These are phyloP conservation scores for Colletotrichum destructivum DNA, from an alignment of 2,329 filamentous ascomycete species.

Conservation along the genomic window DNA sequence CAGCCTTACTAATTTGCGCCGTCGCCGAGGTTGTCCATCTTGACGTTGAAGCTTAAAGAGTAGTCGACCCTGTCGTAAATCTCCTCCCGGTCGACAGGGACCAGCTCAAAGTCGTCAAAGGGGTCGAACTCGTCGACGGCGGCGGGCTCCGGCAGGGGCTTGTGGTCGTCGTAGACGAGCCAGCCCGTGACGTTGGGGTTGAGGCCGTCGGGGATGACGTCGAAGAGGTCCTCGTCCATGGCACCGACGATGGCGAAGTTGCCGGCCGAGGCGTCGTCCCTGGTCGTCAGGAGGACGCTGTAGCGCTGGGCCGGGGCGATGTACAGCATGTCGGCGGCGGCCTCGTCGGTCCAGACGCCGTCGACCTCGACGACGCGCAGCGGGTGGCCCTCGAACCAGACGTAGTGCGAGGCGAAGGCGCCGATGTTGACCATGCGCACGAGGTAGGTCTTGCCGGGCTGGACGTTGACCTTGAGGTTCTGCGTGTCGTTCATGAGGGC, in stretches of 20 bases:
- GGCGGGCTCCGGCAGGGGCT: conserved; percentile 53
- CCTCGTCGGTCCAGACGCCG: conserved; percentile 64
- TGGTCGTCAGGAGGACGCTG: conserved; percentile 63
- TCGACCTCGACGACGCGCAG: conserved; percentile 67
- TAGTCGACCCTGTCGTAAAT: conserved; percentile 65
- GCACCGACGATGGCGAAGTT: conserved; percentile 65
- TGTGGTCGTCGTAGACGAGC: conserved; percentile 51
- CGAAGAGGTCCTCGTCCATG: conserved; percentile 58
- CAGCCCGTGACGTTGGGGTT: conserved; percentile 61
- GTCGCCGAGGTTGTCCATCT: conserved; percentile 77
- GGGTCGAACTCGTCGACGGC: conserved; percentile 61
- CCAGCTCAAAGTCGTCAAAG: conserved; percentile 69
- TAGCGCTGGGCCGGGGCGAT: conserved; percentile 66
- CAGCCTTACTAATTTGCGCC: conserved; percentile 69
- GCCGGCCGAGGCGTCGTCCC: conserved; percentile 54
- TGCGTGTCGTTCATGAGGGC: conserved; percentile 68
- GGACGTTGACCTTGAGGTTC: conserved; percentile 59
- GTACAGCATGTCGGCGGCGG: conserved; percentile 60
- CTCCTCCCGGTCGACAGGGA: conserved; percentile 66
- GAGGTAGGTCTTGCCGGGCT: conserved; percentile 67
- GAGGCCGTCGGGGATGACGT: conserved; percentile 65
- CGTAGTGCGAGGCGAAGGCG: conserved; percentile 65
- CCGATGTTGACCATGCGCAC: conserved; percentile 68
- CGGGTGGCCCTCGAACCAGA: conserved; percentile 61
- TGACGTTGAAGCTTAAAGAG: conserved; percentile 63